Evolutionary conservation across 352 stramenopile species (phyloP).

Genomic region (Phytophthora sojae): DNA sequence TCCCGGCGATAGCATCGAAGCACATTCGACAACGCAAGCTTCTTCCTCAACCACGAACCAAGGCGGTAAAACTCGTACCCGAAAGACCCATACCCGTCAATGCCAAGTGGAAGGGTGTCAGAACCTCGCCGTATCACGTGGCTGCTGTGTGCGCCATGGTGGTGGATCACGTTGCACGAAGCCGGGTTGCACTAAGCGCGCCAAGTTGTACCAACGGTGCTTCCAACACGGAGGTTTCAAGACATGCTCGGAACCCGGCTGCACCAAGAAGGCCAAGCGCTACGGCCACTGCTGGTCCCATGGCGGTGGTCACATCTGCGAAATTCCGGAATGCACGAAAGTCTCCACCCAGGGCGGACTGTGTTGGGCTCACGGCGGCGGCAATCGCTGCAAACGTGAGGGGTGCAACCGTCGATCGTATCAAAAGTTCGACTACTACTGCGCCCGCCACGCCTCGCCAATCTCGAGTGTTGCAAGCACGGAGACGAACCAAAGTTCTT

Average conservation of each 20-base stretch:
- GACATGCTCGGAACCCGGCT: conserved; percentile 61
- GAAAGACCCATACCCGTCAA: conserved; percentile 55
- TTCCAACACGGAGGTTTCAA: conserved; percentile 79
- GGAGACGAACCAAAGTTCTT: conserved; percentile 1
- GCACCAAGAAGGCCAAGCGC: conserved; percentile 70
- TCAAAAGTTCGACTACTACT: conserved; percentile 70
- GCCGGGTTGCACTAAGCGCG: conserved; percentile 57
- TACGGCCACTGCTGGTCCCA: conserved; percentile 80
- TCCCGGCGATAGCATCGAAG: conserved; percentile 7
- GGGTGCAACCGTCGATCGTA: conserved; percentile 67
- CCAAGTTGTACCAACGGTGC: conserved; percentile 70
- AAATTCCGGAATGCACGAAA: conserved; percentile 60
- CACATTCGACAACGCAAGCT: conserved; percentile 10
- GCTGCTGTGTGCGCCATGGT: conserved; percentile 61
- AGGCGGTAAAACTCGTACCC: conserved; percentile 21
- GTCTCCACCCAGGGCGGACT: conserved; percentile 68
- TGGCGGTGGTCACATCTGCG: conserved; percentile 67
- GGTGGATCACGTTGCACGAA: conserved; percentile 57
- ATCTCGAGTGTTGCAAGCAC: neutral
- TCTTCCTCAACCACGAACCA: conserved; percentile 12
- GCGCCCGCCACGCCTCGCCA: conserved; percentile 43
- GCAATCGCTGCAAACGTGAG: conserved; percentile 61
- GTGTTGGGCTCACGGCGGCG: conserved; percentile 75
- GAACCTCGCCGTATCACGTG: conserved; percentile 61
- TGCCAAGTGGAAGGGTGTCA: conserved; percentile 67